These are phyloP conservation scores for Syncephalastrum racemosum DNA, from an alignment of 371 early-diverging fungal genomes.

Conservation along the genomic window DNA sequence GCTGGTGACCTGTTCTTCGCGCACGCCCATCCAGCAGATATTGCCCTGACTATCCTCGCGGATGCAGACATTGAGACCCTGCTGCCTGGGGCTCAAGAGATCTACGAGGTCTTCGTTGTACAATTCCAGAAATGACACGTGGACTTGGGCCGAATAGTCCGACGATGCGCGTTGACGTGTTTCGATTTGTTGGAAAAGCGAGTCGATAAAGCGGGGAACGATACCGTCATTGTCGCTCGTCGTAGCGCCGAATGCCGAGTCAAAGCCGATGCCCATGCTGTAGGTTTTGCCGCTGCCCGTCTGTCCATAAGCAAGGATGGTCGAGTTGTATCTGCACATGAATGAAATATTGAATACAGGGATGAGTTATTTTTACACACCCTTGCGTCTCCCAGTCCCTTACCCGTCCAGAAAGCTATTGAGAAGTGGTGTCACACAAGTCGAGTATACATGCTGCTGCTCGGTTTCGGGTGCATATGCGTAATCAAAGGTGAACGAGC, in stretches of 20 bases:
- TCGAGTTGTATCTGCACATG: slow-evolving; percentile 68
- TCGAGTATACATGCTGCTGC: slow-evolving; percentile 74
- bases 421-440: slow-evolving; percentile 70
- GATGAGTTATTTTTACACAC: neutral
- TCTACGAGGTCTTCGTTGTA: slow-evolving; percentile 95
- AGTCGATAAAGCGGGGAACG: slow-evolving; percentile 82
- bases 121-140: slow-evolving; percentile 83
- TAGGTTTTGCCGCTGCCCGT: slow-evolving; percentile 62
- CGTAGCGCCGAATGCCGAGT: slow-evolving; percentile 24
- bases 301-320: slow-evolving; percentile 76
- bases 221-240: slow-evolving; percentile 59
- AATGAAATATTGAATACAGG: too few species aligned
- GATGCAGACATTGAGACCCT: slow-evolving; percentile 46
- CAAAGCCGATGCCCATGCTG: slow-evolving; percentile 50
- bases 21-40: slow-evolving; percentile 87
- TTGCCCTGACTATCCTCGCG: slow-evolving; percentile 92
- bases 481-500: slow-evolving; percentile 85
- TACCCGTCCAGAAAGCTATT: slow-evolving; percentile 89
- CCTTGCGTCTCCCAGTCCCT: neutral
- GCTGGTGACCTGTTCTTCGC: slow-evolving; percentile 72
- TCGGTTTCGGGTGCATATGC: slow-evolving; percentile 72
- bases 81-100: slow-evolving; percentile 56
- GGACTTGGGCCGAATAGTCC: slow-evolving; percentile 69
- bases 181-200: slow-evolving; percentile 55
- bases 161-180: slow-evolving; percentile 68